Base-by-base conservation (phyloP, 495 filamentous ascomycete genomes). In the Lophiotrema nucula region DNA sequence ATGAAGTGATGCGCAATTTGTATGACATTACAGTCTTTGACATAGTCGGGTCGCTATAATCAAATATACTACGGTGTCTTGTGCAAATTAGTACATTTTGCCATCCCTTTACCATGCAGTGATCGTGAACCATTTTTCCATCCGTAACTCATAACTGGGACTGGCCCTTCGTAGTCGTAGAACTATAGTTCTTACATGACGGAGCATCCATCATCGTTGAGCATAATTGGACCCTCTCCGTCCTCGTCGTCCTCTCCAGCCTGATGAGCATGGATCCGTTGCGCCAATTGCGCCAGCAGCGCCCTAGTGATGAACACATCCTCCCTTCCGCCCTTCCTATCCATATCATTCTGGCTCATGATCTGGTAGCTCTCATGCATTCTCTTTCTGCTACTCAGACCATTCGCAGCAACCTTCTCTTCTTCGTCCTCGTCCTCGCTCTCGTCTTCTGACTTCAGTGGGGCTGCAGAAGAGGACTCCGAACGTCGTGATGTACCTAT, bases 271-370 rank as follows among this genome's bases (percentile, higher is more conserved):
- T 74, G 66, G 42, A 83, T 65, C 21, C 72, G 74, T 18, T 74
- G 68, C 33, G 81, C 79, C 25, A 86, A 69, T 28, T 77, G 78
- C 25, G 77, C 76, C n/a, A 86, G 72, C 77, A 85, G 73, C 71
- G 63, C 82, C 75, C 82, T 84, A 64, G 86, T 85, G 41, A 88
- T 74, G 41, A 76, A 79, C 15, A 83, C 82, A 58, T 86, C 84
- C 51, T 73, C 74, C 67, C 83, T 75, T 10, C 85, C 84, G 2
- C 79, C 83, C 60, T 76, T 78, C 47, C 83, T 76, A 46, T 84
- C 76, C 27, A 79, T 74, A 64, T 88, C 84, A 65, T 89, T 89
- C 66, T 83, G 77, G 51, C 73, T 78, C 60, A 79, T 82, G 60
- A 89, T 89, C 48, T 75, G 70, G 47, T 88, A 86, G 50, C 77